phyloP scores from a whole-genome alignment of 306 rosid species.

The Amphicarpaea edgeworthii region DNA sequence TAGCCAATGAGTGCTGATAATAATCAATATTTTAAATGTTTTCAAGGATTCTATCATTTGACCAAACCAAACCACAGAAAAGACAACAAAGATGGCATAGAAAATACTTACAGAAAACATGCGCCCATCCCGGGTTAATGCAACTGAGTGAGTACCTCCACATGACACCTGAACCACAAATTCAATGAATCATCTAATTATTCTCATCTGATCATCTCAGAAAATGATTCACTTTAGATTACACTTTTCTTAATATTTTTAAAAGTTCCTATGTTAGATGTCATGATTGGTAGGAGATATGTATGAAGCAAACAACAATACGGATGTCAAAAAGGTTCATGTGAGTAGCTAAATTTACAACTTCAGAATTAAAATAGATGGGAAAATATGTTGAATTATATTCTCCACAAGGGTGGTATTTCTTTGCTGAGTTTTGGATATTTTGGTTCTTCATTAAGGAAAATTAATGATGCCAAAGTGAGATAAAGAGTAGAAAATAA shows the following conservation, averaged over 20 bases:
- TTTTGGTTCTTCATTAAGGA: slow-evolving; percentile 14
- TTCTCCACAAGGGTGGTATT: not conserved
- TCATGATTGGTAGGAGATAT: slow-evolving; percentile 3
- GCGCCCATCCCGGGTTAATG: slow-evolving; percentile 86
- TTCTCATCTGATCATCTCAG: slow-evolving; percentile 16
- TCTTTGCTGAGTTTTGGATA: slow-evolving; percentile 20
- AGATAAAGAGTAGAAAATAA: slow-evolving; percentile 7
- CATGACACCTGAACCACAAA: slow-evolving; percentile 75
- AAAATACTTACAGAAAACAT: slow-evolving; percentile 76
- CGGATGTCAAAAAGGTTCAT: slow-evolving; percentile 13
- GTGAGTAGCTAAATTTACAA: slow-evolving; percentile 1
- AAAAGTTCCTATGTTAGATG: not conserved
- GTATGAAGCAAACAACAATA: slow-evolving; percentile 3
- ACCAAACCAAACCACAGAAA: slow-evolving; percentile 32
- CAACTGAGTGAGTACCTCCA: slow-evolving; percentile 98
- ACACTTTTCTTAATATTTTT: not conserved
- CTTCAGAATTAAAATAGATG: slow-evolving; percentile 32
- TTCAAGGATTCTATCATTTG: slow-evolving; percentile 10
- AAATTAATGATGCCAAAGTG: slow-evolving; percentile 6
- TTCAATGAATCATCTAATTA: no score
- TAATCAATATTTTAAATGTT: slow-evolving; percentile 2
- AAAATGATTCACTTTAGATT: not conserved
- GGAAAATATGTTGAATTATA: slow-evolving; percentile 12
- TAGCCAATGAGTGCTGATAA: not conserved
- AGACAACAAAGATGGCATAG: slow-evolving; percentile 16